Conservation (phyloP, 1,284 basidiomycete genomes). For the Austroboletus rostrupii region DNA sequence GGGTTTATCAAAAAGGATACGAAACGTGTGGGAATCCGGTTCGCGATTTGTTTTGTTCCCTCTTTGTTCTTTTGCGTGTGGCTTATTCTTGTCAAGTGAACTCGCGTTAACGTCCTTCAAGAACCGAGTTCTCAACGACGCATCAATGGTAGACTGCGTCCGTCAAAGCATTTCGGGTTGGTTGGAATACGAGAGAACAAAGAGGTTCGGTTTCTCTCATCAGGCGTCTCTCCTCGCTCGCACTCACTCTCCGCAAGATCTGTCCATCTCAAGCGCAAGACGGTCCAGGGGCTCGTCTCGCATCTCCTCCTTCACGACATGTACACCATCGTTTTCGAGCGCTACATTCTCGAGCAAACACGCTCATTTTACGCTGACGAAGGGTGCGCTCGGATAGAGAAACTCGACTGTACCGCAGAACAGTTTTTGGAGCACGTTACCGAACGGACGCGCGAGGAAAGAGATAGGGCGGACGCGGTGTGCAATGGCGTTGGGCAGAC, state of each 20-base stretch:
- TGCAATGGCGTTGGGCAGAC: conserved; percentile 43
- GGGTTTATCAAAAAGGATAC: conserved; percentile 43
- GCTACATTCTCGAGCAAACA: conserved; percentile 47
- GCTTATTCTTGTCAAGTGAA: conserved; percentile 34
- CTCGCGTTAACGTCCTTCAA: conserved; percentile 53
- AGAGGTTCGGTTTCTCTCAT: conserved; percentile 31
- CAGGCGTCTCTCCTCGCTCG: not conserved
- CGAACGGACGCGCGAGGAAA: conserved; percentile 52
- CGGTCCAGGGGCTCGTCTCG: conserved; percentile 46
- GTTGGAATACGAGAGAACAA: conserved; percentile 52
- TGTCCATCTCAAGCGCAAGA: conserved; percentile 31
- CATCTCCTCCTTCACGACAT: conserved; percentile 53
- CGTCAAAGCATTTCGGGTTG: conserved; percentile 51
- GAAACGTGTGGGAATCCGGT: conserved; percentile 41
- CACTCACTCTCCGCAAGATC: conserved; percentile 18
- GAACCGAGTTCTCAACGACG: conserved; percentile 48
- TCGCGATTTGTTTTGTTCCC: conserved; percentile 5
- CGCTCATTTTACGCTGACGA: conserved; percentile 51
- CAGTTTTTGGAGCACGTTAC: conserved; percentile 54
- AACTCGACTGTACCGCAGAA: conserved; percentile 42
- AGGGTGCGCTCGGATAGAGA: conserved; percentile 37
- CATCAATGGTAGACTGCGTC: conserved; percentile 43
- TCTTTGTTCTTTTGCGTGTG: not conserved
- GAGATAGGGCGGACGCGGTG: conserved; percentile 47
- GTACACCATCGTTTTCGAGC: conserved; percentile 53